These are phyloP conservation scores for Iberis amara DNA, from an alignment of 441 rosid species.

Conservation along the genomic window DNA sequence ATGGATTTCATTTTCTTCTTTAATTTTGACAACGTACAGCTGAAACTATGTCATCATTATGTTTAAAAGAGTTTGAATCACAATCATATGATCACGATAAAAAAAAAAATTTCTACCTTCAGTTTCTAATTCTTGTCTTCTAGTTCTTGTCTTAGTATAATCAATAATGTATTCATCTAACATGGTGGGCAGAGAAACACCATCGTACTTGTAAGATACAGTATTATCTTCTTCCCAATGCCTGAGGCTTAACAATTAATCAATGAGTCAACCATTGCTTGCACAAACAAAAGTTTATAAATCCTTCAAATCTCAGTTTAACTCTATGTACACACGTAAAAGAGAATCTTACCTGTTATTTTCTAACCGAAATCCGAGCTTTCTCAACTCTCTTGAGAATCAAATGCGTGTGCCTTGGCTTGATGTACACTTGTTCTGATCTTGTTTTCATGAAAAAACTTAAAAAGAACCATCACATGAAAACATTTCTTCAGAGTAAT, in stretches of 20 bases:
- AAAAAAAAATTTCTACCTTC: too few species aligned
- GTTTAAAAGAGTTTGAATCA: too few species aligned
- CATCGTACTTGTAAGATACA: conserved; percentile 66
- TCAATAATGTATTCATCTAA: conserved; percentile 94
- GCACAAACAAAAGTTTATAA: conserved; percentile 17
- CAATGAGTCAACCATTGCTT: conserved; percentile 77
- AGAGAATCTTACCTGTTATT: conserved; percentile 60
- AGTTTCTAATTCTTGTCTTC: too few species aligned
- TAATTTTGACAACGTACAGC: too few species aligned
- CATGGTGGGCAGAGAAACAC: conserved; percentile 92
- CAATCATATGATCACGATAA: too few species aligned
- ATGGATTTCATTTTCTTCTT: too few species aligned
- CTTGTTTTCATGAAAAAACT: conserved; percentile 46
- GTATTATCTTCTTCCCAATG: conserved; percentile 88
- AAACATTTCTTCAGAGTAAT: too few species aligned
- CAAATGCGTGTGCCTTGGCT: conserved; percentile 98
- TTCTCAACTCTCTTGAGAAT: conserved; percentile 98
- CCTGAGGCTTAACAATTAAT: conserved; percentile 69
- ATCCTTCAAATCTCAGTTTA: not conserved
- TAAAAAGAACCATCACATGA: too few species aligned
- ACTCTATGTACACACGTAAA: too few species aligned
- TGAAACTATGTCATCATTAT: too few species aligned
- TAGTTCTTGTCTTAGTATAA: conserved; percentile 90
- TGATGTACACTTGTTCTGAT: conserved; percentile 87
- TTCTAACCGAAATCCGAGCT: conserved; percentile 84